Conservation (phyloP, 2,329 filamentous ascomycete genomes). For the Scortechinia acanthostroma region DNA sequence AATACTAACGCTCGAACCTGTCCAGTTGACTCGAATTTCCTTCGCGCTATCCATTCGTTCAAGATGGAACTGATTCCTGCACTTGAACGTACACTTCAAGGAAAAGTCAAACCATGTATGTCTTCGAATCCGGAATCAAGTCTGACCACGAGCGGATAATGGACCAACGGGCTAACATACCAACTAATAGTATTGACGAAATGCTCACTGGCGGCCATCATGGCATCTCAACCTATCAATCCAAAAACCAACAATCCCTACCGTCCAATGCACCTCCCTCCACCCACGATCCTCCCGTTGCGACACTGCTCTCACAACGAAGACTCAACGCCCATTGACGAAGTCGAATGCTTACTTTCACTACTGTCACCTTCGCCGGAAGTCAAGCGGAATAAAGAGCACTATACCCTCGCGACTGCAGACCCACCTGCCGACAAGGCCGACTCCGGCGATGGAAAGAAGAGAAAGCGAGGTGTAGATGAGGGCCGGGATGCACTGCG, state of each 20-base stretch:
- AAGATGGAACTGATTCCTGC: constrained; percentile 55
- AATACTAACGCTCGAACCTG: constrained; percentile 3
- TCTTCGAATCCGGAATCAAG: no score
- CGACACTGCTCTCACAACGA: constrained; percentile 35
- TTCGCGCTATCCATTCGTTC: constrained; percentile 48
- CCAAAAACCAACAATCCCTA: constrained; percentile 25
- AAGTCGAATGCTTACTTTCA: constrained; percentile 31
- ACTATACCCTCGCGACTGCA: constrained; percentile 33
- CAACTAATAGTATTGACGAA: not conserved
- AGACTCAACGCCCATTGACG: constrained; percentile 28
- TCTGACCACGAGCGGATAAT: not conserved
- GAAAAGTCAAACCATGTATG: constrained; percentile 53
- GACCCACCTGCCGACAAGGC: constrained; percentile 23
- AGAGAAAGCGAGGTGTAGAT: not conserved
- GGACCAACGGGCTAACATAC: not conserved
- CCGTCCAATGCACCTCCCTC: constrained; percentile 30
- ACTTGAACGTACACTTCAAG: constrained; percentile 53
- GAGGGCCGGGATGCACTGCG: constrained; percentile 6
- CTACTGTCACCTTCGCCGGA: constrained; percentile 27
- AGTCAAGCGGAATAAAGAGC: constrained; percentile 30
- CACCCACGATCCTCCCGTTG: constrained; percentile 30
- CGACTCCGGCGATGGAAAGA: constrained; percentile 12
- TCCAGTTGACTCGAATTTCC: constrained; percentile 50
- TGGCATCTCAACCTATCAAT: constrained; percentile 24
- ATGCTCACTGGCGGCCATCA: constrained; percentile 33